Evolutionary conservation across 192 early-diverging fungal species (phyloP).

Genomic region (Gryganskiella cystojenkinii): DNA sequence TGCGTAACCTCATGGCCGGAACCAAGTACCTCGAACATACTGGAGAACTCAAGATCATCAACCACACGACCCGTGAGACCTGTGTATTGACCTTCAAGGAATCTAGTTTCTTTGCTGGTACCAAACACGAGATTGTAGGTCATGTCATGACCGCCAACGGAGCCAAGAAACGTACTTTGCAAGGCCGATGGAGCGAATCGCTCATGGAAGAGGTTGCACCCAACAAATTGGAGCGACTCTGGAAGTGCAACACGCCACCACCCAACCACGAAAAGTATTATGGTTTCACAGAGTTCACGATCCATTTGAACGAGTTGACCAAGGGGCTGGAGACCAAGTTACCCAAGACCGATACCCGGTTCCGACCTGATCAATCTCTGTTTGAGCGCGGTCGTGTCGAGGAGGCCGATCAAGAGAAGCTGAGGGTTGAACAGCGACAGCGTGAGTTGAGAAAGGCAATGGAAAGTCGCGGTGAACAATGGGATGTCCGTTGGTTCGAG

Average conservation of each 20-base stretch:
- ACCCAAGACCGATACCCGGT: conserved; percentile 93
- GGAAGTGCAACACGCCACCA: conserved; percentile 80
- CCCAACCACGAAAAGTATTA: conserved; percentile 84
- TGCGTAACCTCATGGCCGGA: conserved; percentile 91
- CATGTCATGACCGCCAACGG: conserved; percentile 59
- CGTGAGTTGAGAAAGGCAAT: conserved; percentile 80
- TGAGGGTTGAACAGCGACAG: conserved; percentile 90
- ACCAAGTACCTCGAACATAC: conserved; percentile 91
- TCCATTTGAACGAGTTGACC: conserved; percentile 91
- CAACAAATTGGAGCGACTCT: conserved; percentile 80
- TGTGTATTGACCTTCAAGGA: conserved; percentile 89
- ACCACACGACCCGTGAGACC: conserved; percentile 75
- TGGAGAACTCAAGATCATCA: conserved; percentile 86
- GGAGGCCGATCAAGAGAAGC: conserved; percentile 88
- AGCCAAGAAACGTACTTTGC: conserved; percentile 62
- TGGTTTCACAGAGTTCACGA: conserved; percentile 89
- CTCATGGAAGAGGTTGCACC: conserved; percentile 67
- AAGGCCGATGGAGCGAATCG: conserved; percentile 76
- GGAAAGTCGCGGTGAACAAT: conserved; percentile 69
- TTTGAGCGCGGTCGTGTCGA: conserved; percentile 87
- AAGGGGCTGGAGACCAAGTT: conserved; percentile 67
- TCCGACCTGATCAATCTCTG: conserved; percentile 92
- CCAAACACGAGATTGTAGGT: conserved; percentile 82
- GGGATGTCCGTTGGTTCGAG: conserved; percentile 88
- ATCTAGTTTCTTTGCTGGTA: conserved; percentile 82